Base-by-base conservation (phyloP, 164 flowering plant species). In the Pachysandra terminalis region DNA sequence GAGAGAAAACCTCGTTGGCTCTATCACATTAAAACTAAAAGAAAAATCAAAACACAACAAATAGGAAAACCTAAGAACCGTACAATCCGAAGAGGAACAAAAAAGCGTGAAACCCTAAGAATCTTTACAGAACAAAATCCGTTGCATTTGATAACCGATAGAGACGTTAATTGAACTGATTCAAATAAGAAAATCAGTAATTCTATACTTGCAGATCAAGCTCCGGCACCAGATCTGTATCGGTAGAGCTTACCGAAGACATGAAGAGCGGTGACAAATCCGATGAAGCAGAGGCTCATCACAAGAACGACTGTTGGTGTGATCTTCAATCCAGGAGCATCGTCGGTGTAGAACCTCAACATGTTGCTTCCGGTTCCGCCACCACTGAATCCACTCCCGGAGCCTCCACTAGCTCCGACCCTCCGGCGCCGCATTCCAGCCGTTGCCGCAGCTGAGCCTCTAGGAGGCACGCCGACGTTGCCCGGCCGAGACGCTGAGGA, bases 281-380 rank as follows among this genome's bases (percentile, higher is more conserved):
- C 56, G 21, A 53, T 53, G 56, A 53, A 19, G 85, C 94, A 90
- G 74, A 91, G 81, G 72, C 97, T 91, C 90, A 91, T 86, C 56
- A 91, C 88, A 58, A 91, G 94, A 54, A 90, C 96, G 27, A 87
- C 90, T 7, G 93, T 91, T 16, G 97, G 96, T 3, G 87, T 75
- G 82, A 91, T 90, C 86, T 87, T 91, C 70, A 91, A 75, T 4
- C 97, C 96, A 0, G 96, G 97, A 25, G 93, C 90, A 26, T 91
- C 96, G 64, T 91, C 96, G 9, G 96, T 91, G 85, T 91, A 91
- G 79, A 91, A 91, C 56, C 97, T 80, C 22, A 90, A 85, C 90
- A 91, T 86, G 74, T 91, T 91, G 71, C 83, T 77, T 45, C 83
- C 74, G 17, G 64, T 56, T 14, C 85, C 84, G 2, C 81, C 72